Base-by-base conservation (phyloP, 495 filamentous ascomycete species). In the Thermothielavioides terrestris region DNA sequence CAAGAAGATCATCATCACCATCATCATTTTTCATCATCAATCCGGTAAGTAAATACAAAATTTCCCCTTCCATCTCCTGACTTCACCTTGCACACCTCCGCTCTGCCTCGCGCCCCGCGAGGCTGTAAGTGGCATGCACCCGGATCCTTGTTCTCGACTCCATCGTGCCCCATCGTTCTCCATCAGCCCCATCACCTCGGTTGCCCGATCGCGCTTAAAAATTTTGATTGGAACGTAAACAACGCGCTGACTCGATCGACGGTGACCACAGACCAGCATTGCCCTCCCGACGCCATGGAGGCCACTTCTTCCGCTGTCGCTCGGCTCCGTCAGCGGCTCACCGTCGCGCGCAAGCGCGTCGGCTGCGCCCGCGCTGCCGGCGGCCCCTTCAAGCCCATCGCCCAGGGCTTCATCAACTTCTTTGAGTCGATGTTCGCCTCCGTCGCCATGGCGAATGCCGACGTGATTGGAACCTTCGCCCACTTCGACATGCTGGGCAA, bases 381-480 rank as follows among this genome's bases (percentile, higher is more conserved):
- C 22, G 23, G 40, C 6, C 49, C 49, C 2, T 11, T 51, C 41
- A 44, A 51, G 49, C 31, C 40, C 22, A 43, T 44, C 32, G 0
- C 12, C 23, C 1, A 43, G 23, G 32, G 23, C 15, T 31, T 51
- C 26, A 14, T 12, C 11, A 1, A 1, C 2, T 51, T 51, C 30
- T 38, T 37, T n/a, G 15, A 37, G 10, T n/a, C 22, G 7, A 15
- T 44, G 1, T 6, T 41, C 26, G 11, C 2, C 4, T 15, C 15
- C 2, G 5, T 40, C 6, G 0, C 46, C 1, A 1, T 23, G 14
- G 25, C 8, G 25, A 41, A 49, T 6, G 12, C 45, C 4, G 35
- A 38, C 18, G 6, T 23, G 14, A 12, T 48, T 12, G 35, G 21
- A 6, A 15, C 27, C 2, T 6, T 31, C 17, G 17, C 15, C 23